Conservation (phyloP, 2,329 filamentous ascomycete genomes). For the Acephala macrosclerotiorum region DNA sequence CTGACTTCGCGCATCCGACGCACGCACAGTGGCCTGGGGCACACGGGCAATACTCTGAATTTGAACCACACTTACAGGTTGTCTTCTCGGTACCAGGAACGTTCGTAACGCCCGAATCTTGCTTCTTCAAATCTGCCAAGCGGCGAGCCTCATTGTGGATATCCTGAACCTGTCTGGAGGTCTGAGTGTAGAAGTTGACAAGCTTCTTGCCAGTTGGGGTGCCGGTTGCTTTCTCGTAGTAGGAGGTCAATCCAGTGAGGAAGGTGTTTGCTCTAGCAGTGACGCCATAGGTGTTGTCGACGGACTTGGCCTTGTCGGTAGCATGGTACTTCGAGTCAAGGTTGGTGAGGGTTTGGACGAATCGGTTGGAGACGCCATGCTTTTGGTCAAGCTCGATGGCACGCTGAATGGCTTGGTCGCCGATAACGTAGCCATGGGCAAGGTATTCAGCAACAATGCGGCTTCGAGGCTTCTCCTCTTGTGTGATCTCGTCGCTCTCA, state of each 20-base stretch:
- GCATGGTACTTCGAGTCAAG: constrained; percentile 90
- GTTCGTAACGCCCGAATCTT: constrained; percentile 56
- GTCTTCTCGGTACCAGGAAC: constrained; percentile 49
- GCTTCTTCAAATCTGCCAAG: constrained; percentile 86
- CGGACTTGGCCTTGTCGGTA: constrained; percentile 81
- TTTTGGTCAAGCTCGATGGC: constrained; percentile 89
- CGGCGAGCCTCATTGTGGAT: constrained; percentile 91
- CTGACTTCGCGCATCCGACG: constrained; percentile 54
- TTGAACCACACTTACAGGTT: constrained; percentile 54
- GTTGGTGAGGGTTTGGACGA: constrained; percentile 76
- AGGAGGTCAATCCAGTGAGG: constrained; percentile 75
- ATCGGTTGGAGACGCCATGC: constrained; percentile 84
- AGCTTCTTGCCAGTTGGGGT: constrained; percentile 90
- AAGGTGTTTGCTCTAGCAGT: constrained; percentile 72
- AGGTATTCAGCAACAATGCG: constrained; percentile 97
- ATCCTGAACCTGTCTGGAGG: constrained; percentile 89
- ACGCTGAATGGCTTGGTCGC: constrained; percentile 57
- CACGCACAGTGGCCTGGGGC: constrained; percentile 55
- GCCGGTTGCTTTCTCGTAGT: constrained; percentile 92
- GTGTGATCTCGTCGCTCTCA: constrained; percentile 75
- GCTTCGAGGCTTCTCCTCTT: constrained; percentile 95
- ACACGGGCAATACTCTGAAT: constrained; percentile 52
- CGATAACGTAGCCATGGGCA: constrained; percentile 90
- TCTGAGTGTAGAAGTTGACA: constrained; percentile 84
- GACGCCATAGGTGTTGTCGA: constrained; percentile 87